Base-by-base conservation (phyloP, 805 yeast species). In the Candida peoriensis region DNA sequence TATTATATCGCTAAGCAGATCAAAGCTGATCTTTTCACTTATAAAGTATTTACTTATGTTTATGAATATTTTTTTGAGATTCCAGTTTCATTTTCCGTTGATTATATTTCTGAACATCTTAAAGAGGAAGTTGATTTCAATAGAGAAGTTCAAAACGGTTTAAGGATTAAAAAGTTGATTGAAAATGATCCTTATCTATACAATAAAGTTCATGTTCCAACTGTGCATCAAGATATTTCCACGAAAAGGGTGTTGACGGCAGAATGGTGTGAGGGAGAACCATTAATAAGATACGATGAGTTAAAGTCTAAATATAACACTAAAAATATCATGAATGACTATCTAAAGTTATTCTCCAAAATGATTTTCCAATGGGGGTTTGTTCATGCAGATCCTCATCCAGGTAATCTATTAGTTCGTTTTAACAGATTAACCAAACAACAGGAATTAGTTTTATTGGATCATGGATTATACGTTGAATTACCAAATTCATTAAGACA, bases 211-310 rank as follows among this genome's bases (percentile, higher is more conserved):
- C 69, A 78, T 48, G 64, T 83, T 12, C 94, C 93, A 3, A 46
- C 55, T 29, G 63, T 66, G 14, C 78, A 67, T 46, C 54, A 61
- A 1, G 65, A 72, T 4, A 39, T 63, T 19, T 60, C 79, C 11
- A 63, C 77, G 2, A 48, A 54, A 26, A 69, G 75, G 32, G 76
- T 83, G 3, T 54, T 83, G 28, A 68, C 76, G 10, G 69, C 78
- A 18, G 93, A 84, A 55, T 84, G 89, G 88, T 78, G 83, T 31
- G 83, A 83, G 24, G 93, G 89, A 18, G 70, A 73, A 13, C 57
- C 81, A 0, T 56, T 84, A 38, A 59, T 70, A n/a, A 63, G 69
- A 38, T 65, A 64, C 33, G 58, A 66, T 16, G 60, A 53, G 20
- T 55, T 83, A 16, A 47, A 60, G 22, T 58, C 59, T 9, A 50